Conservation (phyloP, 768 basidiomycete genomes). For the Pleurotus sapidus region DNA sequence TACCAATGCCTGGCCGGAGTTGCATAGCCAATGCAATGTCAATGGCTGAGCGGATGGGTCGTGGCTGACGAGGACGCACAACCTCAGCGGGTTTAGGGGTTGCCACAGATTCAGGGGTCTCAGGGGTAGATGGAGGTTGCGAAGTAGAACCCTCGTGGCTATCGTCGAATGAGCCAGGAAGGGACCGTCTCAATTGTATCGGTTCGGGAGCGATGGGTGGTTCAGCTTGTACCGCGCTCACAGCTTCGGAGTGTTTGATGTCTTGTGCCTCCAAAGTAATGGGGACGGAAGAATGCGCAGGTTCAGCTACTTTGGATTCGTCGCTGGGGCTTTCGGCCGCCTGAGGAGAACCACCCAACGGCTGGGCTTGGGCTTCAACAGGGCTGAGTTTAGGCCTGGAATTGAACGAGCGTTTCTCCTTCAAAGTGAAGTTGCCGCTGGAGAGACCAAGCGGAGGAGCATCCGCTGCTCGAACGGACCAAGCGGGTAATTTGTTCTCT, state of each 20-base stretch:
- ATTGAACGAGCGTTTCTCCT: background rate
- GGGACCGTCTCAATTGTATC: constrained; percentile 16
- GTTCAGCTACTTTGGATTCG: background rate
- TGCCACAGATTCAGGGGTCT: constrained; percentile 2
- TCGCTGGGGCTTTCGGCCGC: no score
- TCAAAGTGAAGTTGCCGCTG: constrained; percentile 1
- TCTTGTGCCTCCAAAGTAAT: background rate
- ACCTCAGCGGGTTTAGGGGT: constrained; percentile 3
- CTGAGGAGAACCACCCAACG: background rate
- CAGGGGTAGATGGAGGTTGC: background rate
- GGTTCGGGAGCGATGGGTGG: constrained; percentile 5
- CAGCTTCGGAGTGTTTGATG: background rate
- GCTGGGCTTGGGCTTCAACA: background rate
- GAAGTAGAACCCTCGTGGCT: background rate
- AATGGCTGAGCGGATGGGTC: constrained; percentile 37
- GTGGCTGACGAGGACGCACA: background rate
- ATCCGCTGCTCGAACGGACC: constrained; percentile 41
- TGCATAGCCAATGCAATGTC: constrained; percentile 80
- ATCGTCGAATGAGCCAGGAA: constrained; percentile 28
- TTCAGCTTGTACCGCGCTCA: background rate
- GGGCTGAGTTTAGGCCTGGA: background rate
- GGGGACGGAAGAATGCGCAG: background rate
- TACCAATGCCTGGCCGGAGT: constrained; percentile 66
- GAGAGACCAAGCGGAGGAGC: constrained; percentile 38
- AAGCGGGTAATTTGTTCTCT: constrained; percentile 20